A percentile compares a stretch with the other conserved stretches of the same genome.
phyloP scores from a whole-genome alignment of 257 asterid genomes.

The Nicotiana obtusifolia region DNA sequence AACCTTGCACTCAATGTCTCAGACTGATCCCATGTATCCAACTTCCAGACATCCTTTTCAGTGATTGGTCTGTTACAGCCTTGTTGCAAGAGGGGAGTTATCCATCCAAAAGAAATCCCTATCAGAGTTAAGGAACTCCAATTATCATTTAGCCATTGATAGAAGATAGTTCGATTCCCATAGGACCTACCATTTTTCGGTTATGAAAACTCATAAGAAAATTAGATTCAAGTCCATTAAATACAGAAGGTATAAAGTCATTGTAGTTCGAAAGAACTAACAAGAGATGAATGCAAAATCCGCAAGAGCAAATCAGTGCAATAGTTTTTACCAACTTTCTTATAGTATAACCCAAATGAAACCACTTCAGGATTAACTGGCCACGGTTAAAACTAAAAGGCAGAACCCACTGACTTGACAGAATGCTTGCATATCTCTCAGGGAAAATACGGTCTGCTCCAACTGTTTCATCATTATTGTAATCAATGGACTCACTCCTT shows the following conservation, averaged over 20 bases:
- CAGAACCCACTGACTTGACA: constrained; percentile 47
- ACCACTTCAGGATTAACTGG: background rate
- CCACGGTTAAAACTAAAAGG: background rate
- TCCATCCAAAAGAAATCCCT: constrained; percentile 77
- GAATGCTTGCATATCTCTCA: constrained; percentile 60
- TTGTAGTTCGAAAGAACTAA: background rate
- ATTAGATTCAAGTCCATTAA: background rate
- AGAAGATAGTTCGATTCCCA: background rate
- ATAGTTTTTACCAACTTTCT: background rate
- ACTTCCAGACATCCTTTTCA: constrained; percentile 77
- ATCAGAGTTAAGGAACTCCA: background rate
- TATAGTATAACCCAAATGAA: constrained; percentile 4
- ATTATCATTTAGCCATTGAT: background rate
- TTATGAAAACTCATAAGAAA: background rate
- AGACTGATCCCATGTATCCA: constrained; percentile 82
- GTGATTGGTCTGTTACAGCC: constrained; percentile 73
- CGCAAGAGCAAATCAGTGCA: background rate
- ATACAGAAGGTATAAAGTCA: background rate
- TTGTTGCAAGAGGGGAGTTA: constrained; percentile 80
- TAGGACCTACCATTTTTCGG: background rate
- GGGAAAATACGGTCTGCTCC: constrained; percentile 67
- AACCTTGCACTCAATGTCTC: constrained; percentile 42
- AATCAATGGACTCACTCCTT: constrained; percentile 38
- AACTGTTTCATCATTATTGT: constrained; percentile 32
- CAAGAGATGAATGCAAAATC: background rate